Evolutionary conservation across 495 filamentous ascomycete genomes (phyloP), one percentile per base, ranked within the genome.

Genomic region (Penicillium ochrochloron): DNA sequence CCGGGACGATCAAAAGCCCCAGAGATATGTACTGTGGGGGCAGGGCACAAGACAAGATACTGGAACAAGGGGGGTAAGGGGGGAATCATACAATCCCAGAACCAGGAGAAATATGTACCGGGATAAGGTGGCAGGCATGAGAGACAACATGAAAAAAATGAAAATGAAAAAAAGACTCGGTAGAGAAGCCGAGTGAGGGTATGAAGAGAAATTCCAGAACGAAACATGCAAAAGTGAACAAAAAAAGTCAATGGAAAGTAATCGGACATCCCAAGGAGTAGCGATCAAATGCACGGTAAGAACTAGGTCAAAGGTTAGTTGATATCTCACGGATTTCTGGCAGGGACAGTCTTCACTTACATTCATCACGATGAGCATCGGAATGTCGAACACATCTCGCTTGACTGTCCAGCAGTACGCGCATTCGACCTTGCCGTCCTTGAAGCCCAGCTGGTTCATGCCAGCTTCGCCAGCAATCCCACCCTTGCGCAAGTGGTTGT

Each of bases 361-460:
- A 79, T 97, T 97, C 81, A 97, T 93, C 70, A 97, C 88, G 77
- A 97, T 95, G 75, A 99, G 78, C 93, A 97, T 97, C 31, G 95
- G 95, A 75, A 99, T 97, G 76, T 97, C 95, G 79, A 98, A 99
- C 51, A 95, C 91, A 76, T 99, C 95, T 63, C 95, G 83, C 82
- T 94, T 95, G 61, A 98, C 93, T 64, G 92, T 93, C 94, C 95
- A 99, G 80, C 90, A 94, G 78, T 93, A 96, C 69, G 88, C 92
- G 81, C 93, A 97, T 71, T 97, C 92, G 54, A 98, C 89, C 76
- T 93, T 94, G 63, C 94, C 95, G 64, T 97, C 93, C 72, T 88
- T 90, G 74, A 90, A 89, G 1, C 93, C 88, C 50, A 92, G 82
- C 42, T 86, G 85, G 57, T 83, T 82, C 76, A 95, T 90, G 0